Evolutionary conservation across 768 basidiomycete species (phyloP), one percentile per base, ranked within the genome.

Genomic region (Coprinopsis cinerea): DNA sequence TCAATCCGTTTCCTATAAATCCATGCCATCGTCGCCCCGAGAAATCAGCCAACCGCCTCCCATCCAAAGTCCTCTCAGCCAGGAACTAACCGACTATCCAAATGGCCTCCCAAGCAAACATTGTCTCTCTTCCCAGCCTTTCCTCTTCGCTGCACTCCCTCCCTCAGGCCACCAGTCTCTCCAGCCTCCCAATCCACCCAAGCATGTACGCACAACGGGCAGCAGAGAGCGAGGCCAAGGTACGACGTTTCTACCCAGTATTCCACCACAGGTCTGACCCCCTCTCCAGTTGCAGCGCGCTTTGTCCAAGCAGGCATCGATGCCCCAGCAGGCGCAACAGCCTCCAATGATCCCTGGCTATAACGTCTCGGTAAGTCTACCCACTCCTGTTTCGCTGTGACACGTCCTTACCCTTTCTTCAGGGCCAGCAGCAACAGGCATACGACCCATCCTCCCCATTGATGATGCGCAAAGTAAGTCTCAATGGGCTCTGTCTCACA

Each of bases 171-270:
- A 86, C 80, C 58, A 84, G 76, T 66, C 72, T 90, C 45, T 75
- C 78, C 56, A 74, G 73, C 57, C 74, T 90, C 24, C 68, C 79
- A 0, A 69, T 90, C 1, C 86, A 89, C 65, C 79, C 78, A 1
- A 77, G 71, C 59, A 81, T 85, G 82, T 84, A 83, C 60, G 78
- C 81, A 1, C 76, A 79, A 50, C 77, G 78, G 28, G 78, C 80
- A 27, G 78, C 81, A 3, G 79, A 86, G 64, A 86, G 86, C 57
- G 81, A 88, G 66, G 85, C 83, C 34, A 86, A 88, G 77, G 86
- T 86, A 35, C 49, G 67, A 59, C 23, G 23, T 18, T 1, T 4
- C 27, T 10, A 18, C n/a, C 27, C 23, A 34, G 51, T 36, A 37
- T 23, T 11, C 11, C 32, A 1, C 25, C 36, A 18, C 18, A 23